Conservation (phyloP, 2,329 filamentous ascomycete genomes). For the Dothideomycetidae sp. region DNA sequence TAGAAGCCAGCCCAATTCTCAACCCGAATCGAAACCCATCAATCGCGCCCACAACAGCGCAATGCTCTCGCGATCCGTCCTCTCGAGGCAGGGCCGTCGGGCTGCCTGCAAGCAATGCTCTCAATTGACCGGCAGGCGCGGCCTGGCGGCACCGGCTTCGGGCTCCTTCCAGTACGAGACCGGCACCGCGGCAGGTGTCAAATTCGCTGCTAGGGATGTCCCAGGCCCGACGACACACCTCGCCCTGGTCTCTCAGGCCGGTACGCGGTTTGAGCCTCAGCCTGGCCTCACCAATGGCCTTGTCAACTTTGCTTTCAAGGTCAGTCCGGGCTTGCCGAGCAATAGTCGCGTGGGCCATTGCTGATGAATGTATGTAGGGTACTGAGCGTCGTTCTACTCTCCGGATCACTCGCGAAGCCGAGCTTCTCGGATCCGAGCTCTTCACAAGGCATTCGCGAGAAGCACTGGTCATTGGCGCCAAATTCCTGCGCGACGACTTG, state of each 20-base stretch:
- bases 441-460: slow-evolving; percentile 80
- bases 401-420: slow-evolving; percentile 85
- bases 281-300: slow-evolving; percentile 83
- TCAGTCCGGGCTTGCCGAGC: slow-evolving; percentile 25
- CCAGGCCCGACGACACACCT: slow-evolving; percentile 80
- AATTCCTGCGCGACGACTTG: slow-evolving; percentile 88
- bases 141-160: slow-evolving; percentile 53
- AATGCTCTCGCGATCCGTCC: slow-evolving; percentile 55
- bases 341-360: slow-evolving; percentile 8
- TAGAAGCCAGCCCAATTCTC: slow-evolving; percentile 5
- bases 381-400: slow-evolving; percentile 78
- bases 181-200: slow-evolving; percentile 73
- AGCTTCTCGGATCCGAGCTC: slow-evolving; percentile 87
- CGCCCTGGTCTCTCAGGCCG: slow-evolving; percentile 83
- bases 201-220: slow-evolving; percentile 82
- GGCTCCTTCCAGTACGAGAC: slow-evolving; percentile 77
- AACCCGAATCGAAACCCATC: slow-evolving; percentile 14
- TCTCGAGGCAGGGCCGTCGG: slow-evolving; percentile 50
- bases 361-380: slow-evolving; percentile 40
- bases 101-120: slow-evolving; percentile 46
- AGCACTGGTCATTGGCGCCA: slow-evolving; percentile 81
- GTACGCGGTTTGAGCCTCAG: slow-evolving; percentile 79
- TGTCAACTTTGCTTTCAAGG: slow-evolving; percentile 96
- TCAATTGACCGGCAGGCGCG: slow-evolving; percentile 44
- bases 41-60: slow-evolving; percentile 15